Evolutionary conservation across 108 stramenopile genomes (phyloP).

Genomic region (Nitzschia putrida): DNA sequence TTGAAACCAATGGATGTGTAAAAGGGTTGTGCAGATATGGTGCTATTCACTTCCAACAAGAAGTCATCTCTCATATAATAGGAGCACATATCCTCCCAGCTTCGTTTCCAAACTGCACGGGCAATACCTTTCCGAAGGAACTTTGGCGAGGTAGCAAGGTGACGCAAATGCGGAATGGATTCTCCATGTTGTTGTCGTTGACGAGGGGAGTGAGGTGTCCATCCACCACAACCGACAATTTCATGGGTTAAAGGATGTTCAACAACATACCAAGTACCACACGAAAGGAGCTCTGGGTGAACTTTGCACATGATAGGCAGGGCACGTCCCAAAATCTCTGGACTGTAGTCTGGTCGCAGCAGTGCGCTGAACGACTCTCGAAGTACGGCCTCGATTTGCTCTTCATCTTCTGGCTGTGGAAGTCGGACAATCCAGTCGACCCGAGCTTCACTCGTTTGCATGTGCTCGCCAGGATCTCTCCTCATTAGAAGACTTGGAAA

Average conservation of each 20-base stretch:
- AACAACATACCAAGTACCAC: constrained; percentile 37
- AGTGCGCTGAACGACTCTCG: constrained; percentile 5
- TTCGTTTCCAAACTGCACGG: constrained; percentile 16
- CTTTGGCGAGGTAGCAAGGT: constrained; percentile 10
- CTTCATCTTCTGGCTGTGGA: constrained; percentile 14
- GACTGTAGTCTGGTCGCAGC: constrained; percentile 17
- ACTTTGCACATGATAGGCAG: constrained; percentile 14
- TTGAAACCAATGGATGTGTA: constrained; percentile 35
- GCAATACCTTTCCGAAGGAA: constrained; percentile 9
- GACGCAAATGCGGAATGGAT: constrained; percentile 13
- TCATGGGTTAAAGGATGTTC: constrained; percentile 10
- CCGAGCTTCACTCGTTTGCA: no score
- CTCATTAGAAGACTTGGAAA: constrained; percentile 29
- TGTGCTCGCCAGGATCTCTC: background rate
- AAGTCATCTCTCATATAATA: background rate
- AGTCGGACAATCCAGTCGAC: constrained; percentile 30
- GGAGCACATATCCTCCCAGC: constrained; percentile 12
- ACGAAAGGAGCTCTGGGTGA: constrained; percentile 21
- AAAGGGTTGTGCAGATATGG: constrained; percentile 29
- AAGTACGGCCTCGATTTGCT: constrained; percentile 1
- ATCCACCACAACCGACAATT: constrained; percentile 35
- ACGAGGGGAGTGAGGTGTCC: constrained; percentile 18
- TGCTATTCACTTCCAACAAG: constrained; percentile 34
- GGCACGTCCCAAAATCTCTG: constrained; percentile 7
- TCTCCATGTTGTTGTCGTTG: background rate